Evolutionary conservation across 2,329 filamentous ascomycete species (phyloP).

Genomic region (Diaporthe ilicicola): DNA sequence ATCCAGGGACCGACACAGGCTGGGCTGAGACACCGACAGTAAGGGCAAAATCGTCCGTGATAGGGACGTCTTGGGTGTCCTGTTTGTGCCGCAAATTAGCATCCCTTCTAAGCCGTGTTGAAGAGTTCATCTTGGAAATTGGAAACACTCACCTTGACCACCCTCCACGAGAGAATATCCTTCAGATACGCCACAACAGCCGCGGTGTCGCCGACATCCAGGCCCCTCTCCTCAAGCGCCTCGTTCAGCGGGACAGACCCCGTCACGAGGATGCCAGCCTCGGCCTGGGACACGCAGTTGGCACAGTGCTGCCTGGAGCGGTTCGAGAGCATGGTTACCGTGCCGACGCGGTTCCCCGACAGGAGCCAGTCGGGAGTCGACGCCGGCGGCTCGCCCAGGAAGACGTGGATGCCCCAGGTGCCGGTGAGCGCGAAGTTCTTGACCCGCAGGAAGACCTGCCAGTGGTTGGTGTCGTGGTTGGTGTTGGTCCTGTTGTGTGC

Average conservation of each 20-base stretch:
- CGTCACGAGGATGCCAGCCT: slow-evolving; percentile 1
- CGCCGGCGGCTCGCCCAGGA: slow-evolving; percentile 18
- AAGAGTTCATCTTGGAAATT: too few relatives aligned
- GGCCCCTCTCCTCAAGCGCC: not conserved
- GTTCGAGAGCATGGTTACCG: slow-evolving; percentile 25
- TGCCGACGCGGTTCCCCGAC: not conserved
- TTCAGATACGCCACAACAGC: slow-evolving; percentile 5
- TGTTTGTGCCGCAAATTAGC: not conserved
- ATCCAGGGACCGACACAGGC: not conserved
- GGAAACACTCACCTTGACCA: not conserved
- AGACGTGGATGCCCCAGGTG: slow-evolving; percentile 24
- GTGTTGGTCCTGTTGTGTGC: not conserved
- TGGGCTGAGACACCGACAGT: slow-evolving; percentile 11
- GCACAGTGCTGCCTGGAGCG: not conserved
- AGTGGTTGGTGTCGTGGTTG: not conserved
- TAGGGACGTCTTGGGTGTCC: slow-evolving; percentile 3
- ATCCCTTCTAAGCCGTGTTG: not conserved
- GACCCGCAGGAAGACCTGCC: slow-evolving; percentile 19
- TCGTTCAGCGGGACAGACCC: slow-evolving; percentile 10
- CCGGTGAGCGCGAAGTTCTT: slow-evolving; percentile 25
- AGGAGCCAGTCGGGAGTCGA: slow-evolving; percentile 14
- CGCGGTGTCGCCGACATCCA: not conserved
- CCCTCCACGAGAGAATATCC: slow-evolving; percentile 5
- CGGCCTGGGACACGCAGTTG: slow-evolving; percentile 16
- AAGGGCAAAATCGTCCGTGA: slow-evolving; percentile 18